phyloP scores from a whole-genome alignment of 2,329 filamentous ascomycete species.

The Geosmithia putterillii region DNA sequence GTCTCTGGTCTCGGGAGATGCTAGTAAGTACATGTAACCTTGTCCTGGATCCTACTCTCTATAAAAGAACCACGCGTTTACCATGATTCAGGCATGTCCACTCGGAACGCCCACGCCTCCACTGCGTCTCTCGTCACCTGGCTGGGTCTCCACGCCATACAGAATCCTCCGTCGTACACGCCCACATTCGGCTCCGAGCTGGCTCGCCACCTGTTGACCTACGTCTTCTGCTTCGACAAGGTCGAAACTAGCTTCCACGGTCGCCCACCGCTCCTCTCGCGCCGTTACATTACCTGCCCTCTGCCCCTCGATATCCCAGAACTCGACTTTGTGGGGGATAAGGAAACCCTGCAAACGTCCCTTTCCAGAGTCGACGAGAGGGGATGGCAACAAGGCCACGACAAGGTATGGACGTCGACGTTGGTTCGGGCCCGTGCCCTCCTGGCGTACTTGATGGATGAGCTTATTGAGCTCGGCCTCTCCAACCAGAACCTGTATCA shows the following conservation, averaged over 20 bases:
- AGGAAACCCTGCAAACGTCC: constrained; percentile 7
- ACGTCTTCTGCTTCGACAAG: constrained; percentile 34
- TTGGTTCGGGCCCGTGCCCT: constrained; percentile 11
- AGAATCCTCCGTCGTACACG: constrained; percentile 7
- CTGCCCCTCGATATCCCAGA: constrained; percentile 42
- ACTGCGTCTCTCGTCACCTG: constrained; percentile 14
- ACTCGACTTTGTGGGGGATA: constrained; percentile 28
- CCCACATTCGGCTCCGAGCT: constrained; percentile 17
- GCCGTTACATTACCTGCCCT: constrained; percentile 40
- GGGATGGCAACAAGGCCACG: constrained; percentile 26
- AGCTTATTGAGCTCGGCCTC: constrained; percentile 15
- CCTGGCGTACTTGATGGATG: constrained; percentile 12
- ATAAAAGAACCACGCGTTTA: background rate
- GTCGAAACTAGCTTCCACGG: constrained; percentile 38
- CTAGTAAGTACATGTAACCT: constrained; percentile 13
- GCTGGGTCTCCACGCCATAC: constrained; percentile 13
- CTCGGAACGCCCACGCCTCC: constrained; percentile 20
- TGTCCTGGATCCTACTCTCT: background rate
- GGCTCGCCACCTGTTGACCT: constrained; percentile 18
- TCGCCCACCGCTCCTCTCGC: constrained; percentile 37
- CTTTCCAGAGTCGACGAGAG: constrained; percentile 14
- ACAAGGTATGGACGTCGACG: constrained; percentile 17
- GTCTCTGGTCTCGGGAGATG: constrained; percentile 20
- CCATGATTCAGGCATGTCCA: constrained; percentile 10
- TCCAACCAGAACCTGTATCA: no score